These are phyloP conservation scores for Aechmea fasciata DNA, from an alignment of 176 grass and related monocot species.

Conservation along the genomic window DNA sequence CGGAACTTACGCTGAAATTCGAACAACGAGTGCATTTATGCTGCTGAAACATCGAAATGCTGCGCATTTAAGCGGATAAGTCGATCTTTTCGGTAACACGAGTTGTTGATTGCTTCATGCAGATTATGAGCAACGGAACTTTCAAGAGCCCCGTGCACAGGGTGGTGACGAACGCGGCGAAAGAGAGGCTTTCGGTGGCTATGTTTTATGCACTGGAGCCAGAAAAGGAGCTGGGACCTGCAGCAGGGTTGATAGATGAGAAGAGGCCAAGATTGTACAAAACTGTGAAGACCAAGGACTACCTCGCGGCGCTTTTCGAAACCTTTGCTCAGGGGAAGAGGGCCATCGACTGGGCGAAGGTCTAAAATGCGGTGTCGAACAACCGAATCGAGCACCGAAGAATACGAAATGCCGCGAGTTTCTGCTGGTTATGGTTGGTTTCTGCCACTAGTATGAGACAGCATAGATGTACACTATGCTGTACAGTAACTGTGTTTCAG, in stretches of 20 bases:
- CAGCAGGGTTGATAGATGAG: slow-evolving; percentile 24
- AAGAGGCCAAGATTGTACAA: slow-evolving; percentile 23
- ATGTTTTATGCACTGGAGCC: slow-evolving; percentile 32
- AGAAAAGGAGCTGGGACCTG: slow-evolving; percentile 30
- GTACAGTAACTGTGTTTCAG: too few species aligned
- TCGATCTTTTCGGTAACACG: neutral
- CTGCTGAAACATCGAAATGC: too few species aligned
- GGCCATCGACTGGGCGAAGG: slow-evolving; percentile 29
- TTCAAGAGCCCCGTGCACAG: slow-evolving; percentile 43
- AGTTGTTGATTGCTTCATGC: neutral
- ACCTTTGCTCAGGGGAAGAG: slow-evolving; percentile 14
- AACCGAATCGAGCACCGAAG: neutral
- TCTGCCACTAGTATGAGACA: too few species aligned
- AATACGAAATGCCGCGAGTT: neutral
- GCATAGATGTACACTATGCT: too few species aligned
- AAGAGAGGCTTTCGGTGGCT: slow-evolving; percentile 34
- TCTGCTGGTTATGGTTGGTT: neutral
- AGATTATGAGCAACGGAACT: slow-evolving; percentile 53
- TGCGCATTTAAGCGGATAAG: too few species aligned
- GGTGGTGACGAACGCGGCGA: slow-evolving; percentile 24
- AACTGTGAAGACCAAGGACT: slow-evolving; percentile 25
- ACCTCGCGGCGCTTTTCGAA: slow-evolving; percentile 6
- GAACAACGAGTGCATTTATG: neutral
- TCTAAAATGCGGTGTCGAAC: slow-evolving; percentile 2
- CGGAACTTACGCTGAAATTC: neutral